Evolutionary conservation across 176 grass and related monocot species (phyloP), one percentile per base, ranked within the genome.

Genomic region (Oryza glumipatula): DNA sequence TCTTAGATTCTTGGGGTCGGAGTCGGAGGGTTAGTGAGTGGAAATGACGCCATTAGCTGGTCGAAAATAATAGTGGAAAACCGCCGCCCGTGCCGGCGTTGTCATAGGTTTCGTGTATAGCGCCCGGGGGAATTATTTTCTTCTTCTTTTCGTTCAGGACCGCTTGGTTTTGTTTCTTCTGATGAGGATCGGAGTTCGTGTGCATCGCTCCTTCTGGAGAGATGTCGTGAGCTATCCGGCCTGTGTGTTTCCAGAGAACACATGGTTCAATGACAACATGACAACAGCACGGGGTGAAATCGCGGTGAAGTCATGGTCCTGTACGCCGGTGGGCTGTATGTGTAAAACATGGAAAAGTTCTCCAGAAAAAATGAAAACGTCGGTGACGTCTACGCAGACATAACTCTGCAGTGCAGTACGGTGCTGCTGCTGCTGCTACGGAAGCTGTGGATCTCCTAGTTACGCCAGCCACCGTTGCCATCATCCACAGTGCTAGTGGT

Each of bases 1-100:
- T 28, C 28, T 28, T 76, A 51, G 63, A 80, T 80, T 80, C 76
- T 51, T 45, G 69, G 70, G 76, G 15, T 64, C 19, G 68, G 56
- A 77, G 74, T 32, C 30, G 30, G 30, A 32, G 30, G 48, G 60
- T 45, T 44, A 38, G 36, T 74, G 87, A 38, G 36, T 68, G 87
- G 65, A 52, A 75, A 79, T 35, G 70, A 11, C 21, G 21, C 21
- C 51, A 9, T 22, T 22, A 49, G 33, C 2, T 85, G 45, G 60
- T 48, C 11, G 46, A 49, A 36, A 79, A 84, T 67, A 79, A 77
- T 61, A 22, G 22, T n/a, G 6, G 9, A n/a, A 10, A 28, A 15
- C 16, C 64, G 67, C 75, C 36, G 47, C 22, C 60, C 11, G 30
- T 15, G n/a, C 16, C 9, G 15, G 36, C 7, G 14, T 2, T n/a